A percentile compares a stretch with the other conserved stretches of the same genome.
Evolutionary conservation across 345 rosid genomes (phyloP).

Genomic region (Viola odorata): DNA sequence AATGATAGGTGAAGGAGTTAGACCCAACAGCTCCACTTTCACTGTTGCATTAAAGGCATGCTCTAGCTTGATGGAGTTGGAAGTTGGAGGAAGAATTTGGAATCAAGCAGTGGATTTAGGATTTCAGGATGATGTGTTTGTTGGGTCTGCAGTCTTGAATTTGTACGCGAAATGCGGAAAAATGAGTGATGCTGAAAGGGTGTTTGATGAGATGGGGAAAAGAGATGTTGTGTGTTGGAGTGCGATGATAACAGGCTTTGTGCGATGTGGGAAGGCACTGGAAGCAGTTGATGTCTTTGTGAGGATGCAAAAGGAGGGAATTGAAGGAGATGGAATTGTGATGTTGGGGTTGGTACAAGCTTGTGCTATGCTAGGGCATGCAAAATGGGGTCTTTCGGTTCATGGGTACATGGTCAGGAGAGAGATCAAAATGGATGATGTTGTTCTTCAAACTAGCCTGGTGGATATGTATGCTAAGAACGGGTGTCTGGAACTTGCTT

Average conservation of each 20-base stretch:
- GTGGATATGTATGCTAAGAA: slow-evolving; percentile 69
- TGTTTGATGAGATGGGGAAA: slow-evolving; percentile 49
- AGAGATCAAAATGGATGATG: slow-evolving; percentile 31
- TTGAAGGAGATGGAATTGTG: slow-evolving; percentile 47
- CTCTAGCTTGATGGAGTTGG: slow-evolving; percentile 34
- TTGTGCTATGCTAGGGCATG: slow-evolving; percentile 46
- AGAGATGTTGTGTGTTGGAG: slow-evolving; percentile 68
- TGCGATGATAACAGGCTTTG: slow-evolving; percentile 64
- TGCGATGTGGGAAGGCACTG: slow-evolving; percentile 30
- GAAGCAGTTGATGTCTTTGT: slow-evolving; percentile 48
- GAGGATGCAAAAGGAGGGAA: slow-evolving; percentile 56
- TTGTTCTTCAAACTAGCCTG: slow-evolving; percentile 49
- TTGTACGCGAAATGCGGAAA: slow-evolving; percentile 51
- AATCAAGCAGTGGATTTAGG: slow-evolving; percentile 47
- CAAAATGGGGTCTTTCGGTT: slow-evolving; percentile 42
- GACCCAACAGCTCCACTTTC: slow-evolving; percentile 72
- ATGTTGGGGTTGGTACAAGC: slow-evolving; percentile 66
- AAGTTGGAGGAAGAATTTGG: slow-evolving; percentile 53
- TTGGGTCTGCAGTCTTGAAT: slow-evolving; percentile 67
- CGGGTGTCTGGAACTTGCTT: slow-evolving; percentile 53
- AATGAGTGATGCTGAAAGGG: slow-evolving; percentile 41
- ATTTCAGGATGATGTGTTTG: slow-evolving; percentile 57
- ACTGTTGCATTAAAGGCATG: slow-evolving; percentile 69
- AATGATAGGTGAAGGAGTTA: slow-evolving; percentile 45
- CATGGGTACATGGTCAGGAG: slow-evolving; percentile 57